phyloP scores from a whole-genome alignment of 2,329 filamentous ascomycete species.

The Diaporthe capsici region DNA sequence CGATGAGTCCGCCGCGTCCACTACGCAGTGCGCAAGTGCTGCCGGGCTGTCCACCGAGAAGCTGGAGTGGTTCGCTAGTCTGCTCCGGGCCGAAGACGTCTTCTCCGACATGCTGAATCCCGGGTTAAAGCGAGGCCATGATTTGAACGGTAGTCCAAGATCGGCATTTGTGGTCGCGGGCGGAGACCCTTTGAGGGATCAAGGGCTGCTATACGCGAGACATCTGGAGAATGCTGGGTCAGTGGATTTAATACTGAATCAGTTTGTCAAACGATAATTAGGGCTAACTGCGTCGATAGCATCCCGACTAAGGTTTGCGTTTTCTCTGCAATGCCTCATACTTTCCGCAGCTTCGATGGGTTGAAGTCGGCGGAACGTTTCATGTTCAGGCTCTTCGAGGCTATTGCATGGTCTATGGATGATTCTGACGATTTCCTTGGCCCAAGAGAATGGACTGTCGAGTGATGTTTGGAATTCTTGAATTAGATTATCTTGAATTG shows the following conservation, averaged over 20 bases:
- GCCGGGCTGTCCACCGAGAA: conserved; percentile 1
- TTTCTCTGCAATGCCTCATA: conserved; percentile 1
- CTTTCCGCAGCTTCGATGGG: conserved; percentile 10
- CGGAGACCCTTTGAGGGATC: conserved; percentile 5
- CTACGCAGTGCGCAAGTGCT: not conserved
- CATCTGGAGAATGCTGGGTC: not conserved
- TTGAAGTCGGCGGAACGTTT: conserved; percentile 12
- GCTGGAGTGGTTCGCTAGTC: conserved; percentile 15
- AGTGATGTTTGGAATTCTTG: not conserved
- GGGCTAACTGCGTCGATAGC: not conserved
- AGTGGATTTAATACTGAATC: not conserved
- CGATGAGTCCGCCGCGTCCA: not conserved
- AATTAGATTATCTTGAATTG: not conserved
- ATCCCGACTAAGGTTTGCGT: not conserved
- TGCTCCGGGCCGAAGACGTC: not conserved
- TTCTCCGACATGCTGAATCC: not conserved
- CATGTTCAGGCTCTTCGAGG: not conserved
- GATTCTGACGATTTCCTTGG: not conserved
- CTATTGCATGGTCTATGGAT: not conserved
- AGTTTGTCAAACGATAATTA: too few relatives aligned
- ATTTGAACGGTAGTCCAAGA: not conserved
- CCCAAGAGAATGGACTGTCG: not conserved
- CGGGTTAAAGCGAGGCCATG: not conserved
- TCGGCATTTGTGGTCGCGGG: not conserved
- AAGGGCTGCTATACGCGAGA: not conserved